Percentiles rank a stretch among this genome's conserved stretches.
Conservation (phyloP, 169 alveolate species). For the Theileria orientalis region DNA sequence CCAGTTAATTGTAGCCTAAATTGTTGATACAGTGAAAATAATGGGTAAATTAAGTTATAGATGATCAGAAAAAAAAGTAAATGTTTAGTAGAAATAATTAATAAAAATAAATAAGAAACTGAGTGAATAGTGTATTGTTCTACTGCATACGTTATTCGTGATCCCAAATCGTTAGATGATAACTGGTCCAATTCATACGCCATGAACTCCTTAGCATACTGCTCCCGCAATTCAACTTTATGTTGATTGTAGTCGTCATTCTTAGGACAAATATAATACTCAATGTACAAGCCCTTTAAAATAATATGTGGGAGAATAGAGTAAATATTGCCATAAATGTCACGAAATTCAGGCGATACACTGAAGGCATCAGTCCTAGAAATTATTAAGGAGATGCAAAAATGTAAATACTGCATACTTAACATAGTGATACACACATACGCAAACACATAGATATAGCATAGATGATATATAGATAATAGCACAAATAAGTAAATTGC, state of each 20-base stretch:
- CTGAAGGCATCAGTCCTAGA: constrained; percentile 73
- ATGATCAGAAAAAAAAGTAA: no score
- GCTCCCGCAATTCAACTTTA: constrained; percentile 61
- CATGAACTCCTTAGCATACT: constrained; percentile 75
- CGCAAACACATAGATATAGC: neutral
- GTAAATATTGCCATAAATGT: constrained; percentile 67
- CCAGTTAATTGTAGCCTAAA: constrained; percentile 68
- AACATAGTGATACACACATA: neutral
- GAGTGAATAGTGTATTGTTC: no score
- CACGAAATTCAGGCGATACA: constrained; percentile 65
- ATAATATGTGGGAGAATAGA: constrained; percentile 71
- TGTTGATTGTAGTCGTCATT: neutral
- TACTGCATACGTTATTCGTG: constrained; percentile 69
- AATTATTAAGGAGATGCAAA: neutral
- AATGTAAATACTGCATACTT: neutral
- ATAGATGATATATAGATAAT: no score
- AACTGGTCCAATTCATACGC: constrained; percentile 73
- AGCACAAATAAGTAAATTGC: no score
- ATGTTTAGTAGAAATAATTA: no score
- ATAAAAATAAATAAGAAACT: neutral
- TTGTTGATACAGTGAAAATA: no score
- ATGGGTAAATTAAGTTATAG: no score
- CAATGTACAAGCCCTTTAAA: constrained; percentile 65
- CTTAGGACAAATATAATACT: constrained; percentile 65
- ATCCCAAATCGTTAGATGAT: constrained; percentile 71